phyloP scores from a whole-genome alignment of 371 early-diverging fungal genomes.

The Amoeboradix gromovi region DNA sequence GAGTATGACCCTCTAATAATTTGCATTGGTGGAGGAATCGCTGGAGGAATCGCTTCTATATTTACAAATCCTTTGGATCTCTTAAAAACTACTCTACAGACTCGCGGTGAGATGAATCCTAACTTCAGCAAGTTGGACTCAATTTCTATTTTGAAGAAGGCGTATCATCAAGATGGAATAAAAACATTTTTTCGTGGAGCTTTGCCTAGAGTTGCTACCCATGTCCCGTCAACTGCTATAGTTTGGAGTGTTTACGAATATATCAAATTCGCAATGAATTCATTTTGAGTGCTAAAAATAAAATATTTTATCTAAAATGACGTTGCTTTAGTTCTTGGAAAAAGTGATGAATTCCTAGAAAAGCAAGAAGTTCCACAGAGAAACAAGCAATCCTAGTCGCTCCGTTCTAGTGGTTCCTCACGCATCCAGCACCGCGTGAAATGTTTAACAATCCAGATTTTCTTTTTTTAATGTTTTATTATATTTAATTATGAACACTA shows the following conservation, averaged over 20 bases:
- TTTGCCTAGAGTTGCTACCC: conserved; percentile 46
- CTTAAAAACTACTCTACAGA: conserved; percentile 66
- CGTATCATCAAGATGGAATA: conserved; percentile 37
- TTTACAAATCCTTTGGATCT: conserved; percentile 44
- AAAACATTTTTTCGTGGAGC: conserved; percentile 49
- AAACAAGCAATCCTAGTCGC: too few species aligned
- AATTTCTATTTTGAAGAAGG: conserved; percentile 32
- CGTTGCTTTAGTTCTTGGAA: too few species aligned
- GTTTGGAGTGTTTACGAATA: conserved; percentile 31
- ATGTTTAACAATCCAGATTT: too few species aligned
- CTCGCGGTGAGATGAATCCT: conserved; percentile 39
- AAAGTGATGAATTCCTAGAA: too few species aligned
- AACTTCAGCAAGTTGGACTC: conserved; percentile 36
- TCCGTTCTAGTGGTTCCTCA: too few species aligned
- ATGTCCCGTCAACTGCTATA: conserved; percentile 73
- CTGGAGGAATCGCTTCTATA: conserved; percentile 27
- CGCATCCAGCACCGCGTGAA: too few species aligned
- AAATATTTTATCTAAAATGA: too few species aligned
- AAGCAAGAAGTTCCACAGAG: too few species aligned
- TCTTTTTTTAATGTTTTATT: too few species aligned
- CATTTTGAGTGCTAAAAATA: too few species aligned
- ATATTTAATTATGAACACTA: too few species aligned
- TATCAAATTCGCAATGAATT: conserved; percentile 1
- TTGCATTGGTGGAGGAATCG: conserved; percentile 50
- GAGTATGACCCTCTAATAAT: conserved; percentile 56